Base-by-base conservation (phyloP, 2,329 filamentous ascomycete species). In the Aspergillus spinulosporus region DNA sequence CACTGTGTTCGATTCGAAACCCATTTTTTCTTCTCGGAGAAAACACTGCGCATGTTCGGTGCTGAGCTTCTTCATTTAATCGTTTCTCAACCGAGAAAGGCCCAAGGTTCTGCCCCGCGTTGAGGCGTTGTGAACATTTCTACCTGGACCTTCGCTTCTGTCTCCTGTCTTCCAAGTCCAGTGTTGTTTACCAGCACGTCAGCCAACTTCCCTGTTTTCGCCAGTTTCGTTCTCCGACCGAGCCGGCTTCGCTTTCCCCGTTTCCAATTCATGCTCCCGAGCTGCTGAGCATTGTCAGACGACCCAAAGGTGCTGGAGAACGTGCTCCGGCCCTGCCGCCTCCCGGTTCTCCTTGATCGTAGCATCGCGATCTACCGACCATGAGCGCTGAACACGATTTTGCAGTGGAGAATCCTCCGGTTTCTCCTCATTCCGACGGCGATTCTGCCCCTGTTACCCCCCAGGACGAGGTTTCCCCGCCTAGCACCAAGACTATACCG, bases 361-460 rank as follows among this genome's bases (percentile, higher is more conserved):
- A 32, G 39, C 47, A 51, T 39, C 44, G 56, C 39, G 26, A 47
- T n/a, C 12, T 34, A 8, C 21, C 39, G 12, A 61, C 49, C 48
- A 68, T 68, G 65, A 58, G 53, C 15, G 57, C 60, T 36, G 60
- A 66, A 55, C 51, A 56, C 21, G 62, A 68, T 8, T 53, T 62
- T n/a, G 29, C 64, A 6, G 49, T 63, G 40, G 64, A 65, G 7
- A 52, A 63, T 29, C 51, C 65, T 14, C 54, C 62, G 5, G 48
- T 64, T 40, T 56, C 65, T 14, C 53, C 64, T 14, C 56, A 61
- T n/a, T 51, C 61, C 5, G 61, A 64, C 36, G 44, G 21, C 21
- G 21, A 67, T 45, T 57, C 52, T 29, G 58, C 54, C 32, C 59
- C 63, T 37, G 62, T 64, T 36, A 58, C 56, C 9, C 57, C 64